Evolutionary conservation across 352 stramenopile genomes (phyloP).

Genomic region (Phytophthora ramorum): DNA sequence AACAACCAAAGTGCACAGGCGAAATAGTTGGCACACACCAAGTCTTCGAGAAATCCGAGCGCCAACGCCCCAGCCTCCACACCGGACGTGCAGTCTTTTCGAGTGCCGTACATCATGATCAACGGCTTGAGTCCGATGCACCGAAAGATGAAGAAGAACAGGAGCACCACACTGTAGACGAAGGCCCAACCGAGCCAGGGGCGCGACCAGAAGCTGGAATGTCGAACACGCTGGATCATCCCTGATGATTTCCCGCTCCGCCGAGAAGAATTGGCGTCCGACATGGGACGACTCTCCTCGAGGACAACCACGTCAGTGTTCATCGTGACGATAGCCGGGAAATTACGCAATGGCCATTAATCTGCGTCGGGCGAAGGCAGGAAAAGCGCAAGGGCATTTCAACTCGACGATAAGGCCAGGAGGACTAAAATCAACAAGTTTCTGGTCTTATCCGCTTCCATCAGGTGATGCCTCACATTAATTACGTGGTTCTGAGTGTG

Average conservation of each 20-base stretch:
- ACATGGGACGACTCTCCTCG: conserved; percentile 11
- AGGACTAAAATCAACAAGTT: conserved; percentile 19
- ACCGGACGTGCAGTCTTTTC: conserved; percentile 22
- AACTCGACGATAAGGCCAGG: not conserved
- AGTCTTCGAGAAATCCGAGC: conserved; percentile 54
- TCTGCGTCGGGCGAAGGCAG: not conserved
- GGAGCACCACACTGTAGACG: conserved; percentile 33
- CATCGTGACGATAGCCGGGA: not conserved
- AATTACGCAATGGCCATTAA: not conserved
- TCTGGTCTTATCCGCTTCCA: conserved; percentile 27
- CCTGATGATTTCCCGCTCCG: not conserved
- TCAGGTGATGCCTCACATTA: not conserved
- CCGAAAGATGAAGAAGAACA: conserved; percentile 47
- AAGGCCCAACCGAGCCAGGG: conserved; percentile 50
- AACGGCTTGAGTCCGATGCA: conserved; percentile 31
- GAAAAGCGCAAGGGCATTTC: conserved; percentile 24
- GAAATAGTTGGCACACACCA: conserved; percentile 38
- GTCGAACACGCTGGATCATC: conserved; percentile 6
- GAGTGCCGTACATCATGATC: conserved; percentile 36
- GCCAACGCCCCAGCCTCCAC: conserved; percentile 26
- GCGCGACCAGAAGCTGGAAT: conserved; percentile 7
- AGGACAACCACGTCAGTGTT: conserved; percentile 7
- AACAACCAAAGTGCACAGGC: conserved; percentile 7
- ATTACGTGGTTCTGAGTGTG: not conserved
- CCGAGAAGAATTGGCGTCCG: conserved; percentile 2